A percentile compares a stretch with the other conserved stretches of the same genome.
These are phyloP conservation scores for Typha latifolia DNA, from an alignment of 176 grass and related monocot genomes.

Conservation along the genomic window DNA sequence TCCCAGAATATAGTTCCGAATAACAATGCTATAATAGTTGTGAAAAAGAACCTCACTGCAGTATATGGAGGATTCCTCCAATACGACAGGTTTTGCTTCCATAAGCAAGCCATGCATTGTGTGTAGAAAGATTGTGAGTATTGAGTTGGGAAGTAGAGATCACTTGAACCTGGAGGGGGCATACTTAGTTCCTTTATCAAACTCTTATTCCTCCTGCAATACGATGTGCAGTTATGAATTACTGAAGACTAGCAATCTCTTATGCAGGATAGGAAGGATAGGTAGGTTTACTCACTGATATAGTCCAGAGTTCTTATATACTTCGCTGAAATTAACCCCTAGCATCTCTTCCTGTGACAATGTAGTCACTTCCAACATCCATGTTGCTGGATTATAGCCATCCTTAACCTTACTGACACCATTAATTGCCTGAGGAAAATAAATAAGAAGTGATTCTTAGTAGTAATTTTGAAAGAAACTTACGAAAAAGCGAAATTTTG, in stretches of 20 bases:
- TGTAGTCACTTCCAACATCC: slow-evolving; percentile 86
- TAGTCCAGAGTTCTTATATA: slow-evolving; percentile 79
- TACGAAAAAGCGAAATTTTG: background rate
- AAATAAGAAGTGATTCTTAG: slow-evolving; percentile 4
- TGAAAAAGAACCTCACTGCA: slow-evolving; percentile 61
- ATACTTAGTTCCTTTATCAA: slow-evolving; percentile 59
- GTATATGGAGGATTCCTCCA: slow-evolving; percentile 94
- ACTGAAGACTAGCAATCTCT: background rate
- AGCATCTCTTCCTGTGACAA: slow-evolving; percentile 43
- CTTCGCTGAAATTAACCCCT: slow-evolving; percentile 49
- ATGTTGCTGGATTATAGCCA: slow-evolving; percentile 87
- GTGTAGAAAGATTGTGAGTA: slow-evolving; percentile 44
- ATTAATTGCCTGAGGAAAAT: slow-evolving; percentile 30
- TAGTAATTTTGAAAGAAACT: too few relatives aligned
- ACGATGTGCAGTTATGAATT: background rate
- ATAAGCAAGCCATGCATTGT: slow-evolving; percentile 75
- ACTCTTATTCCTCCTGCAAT: slow-evolving; percentile 56
- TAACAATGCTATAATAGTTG: slow-evolving; percentile 42
- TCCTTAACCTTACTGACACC: slow-evolving; percentile 76
- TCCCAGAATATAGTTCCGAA: slow-evolving; percentile 88
- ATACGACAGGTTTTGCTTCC: slow-evolving; percentile 81
- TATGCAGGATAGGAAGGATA: background rate
- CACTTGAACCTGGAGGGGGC: slow-evolving; percentile 41
- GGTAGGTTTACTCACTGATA: slow-evolving; percentile 47
- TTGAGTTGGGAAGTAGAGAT: slow-evolving; percentile 52